A percentile compares a stretch with the other conserved stretches of the same genome.
These are phyloP conservation scores for Trichoderma sp. DNA, from an alignment of 2,329 filamentous ascomycete genomes.

Conservation along the genomic window DNA sequence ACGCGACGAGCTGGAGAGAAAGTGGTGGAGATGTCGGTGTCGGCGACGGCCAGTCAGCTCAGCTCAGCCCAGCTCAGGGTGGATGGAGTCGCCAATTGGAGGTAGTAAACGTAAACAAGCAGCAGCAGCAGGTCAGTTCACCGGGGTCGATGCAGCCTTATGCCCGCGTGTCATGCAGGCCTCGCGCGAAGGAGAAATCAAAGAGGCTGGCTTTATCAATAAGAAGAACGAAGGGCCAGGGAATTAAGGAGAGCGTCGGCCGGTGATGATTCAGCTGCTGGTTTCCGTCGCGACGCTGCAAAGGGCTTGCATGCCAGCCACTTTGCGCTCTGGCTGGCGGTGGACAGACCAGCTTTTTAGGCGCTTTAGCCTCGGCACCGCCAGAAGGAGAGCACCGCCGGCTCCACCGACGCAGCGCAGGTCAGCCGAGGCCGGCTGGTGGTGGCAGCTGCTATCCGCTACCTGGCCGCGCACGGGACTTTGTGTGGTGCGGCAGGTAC, in stretches of 20 bases:
- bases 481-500: background rate
- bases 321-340: conserved; percentile 10
- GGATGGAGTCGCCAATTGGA: background rate
- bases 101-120: conserved; percentile 16
- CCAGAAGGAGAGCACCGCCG: conserved; percentile 3
- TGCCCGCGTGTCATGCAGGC: conserved; percentile 11
- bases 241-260: conserved; percentile 14
- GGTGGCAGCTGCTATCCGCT: conserved; percentile 24
- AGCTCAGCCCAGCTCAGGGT: background rate
- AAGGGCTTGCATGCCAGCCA: conserved; percentile 19
- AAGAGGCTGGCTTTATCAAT: background rate
- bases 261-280: conserved; percentile 10
- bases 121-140: background rate
- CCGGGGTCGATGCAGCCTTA: background rate
- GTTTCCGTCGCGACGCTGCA: background rate
- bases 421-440: conserved; percentile 28
- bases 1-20: conserved; percentile 1
- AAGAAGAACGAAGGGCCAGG: background rate
- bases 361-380: conserved; percentile 18
- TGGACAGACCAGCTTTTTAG: conserved; percentile 18
- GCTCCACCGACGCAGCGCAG: conserved; percentile 14
- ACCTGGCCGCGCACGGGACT: background rate
- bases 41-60: background rate
- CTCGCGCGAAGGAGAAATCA: background rate
- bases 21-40: background rate